Conservation (phyloP, 345 rosid genomes). For the Citrus mangshanensis region DNA sequence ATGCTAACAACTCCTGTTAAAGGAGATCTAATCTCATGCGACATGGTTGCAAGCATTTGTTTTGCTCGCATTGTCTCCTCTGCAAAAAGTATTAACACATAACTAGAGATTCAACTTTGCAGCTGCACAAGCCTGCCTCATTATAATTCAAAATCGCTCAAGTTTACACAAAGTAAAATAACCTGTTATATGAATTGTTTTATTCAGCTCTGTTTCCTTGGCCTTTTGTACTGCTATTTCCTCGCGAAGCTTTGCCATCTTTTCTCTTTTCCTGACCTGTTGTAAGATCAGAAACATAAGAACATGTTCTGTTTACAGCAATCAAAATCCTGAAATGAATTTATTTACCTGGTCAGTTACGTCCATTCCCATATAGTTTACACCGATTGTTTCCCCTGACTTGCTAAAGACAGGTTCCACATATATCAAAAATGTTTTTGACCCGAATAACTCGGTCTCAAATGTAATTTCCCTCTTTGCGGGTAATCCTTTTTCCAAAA, state of each 20-base stretch:
- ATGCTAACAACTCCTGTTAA: constrained; percentile 90
- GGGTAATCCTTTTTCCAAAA: constrained; percentile 78
- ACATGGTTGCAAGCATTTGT: constrained; percentile 97
- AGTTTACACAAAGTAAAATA: background rate
- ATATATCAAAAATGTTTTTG: constrained; percentile 79
- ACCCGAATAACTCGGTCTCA: constrained; percentile 79
- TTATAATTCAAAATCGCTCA: background rate
- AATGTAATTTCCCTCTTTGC: constrained; percentile 93
- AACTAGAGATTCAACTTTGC: background rate
- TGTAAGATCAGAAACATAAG: constrained; percentile 16
- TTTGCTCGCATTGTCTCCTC: constrained; percentile 99
- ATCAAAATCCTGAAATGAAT: background rate
- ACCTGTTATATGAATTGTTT: constrained; percentile 98
- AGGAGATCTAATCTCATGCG: constrained; percentile 97
- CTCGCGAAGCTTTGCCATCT: constrained; percentile 82
- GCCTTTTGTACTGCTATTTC: constrained; percentile 97
- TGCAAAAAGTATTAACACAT: constrained; percentile 21
- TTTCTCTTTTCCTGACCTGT: constrained; percentile 82
- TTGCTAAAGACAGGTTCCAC: constrained; percentile 94
- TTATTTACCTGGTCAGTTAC: constrained; percentile 82
- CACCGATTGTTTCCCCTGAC: constrained; percentile 79
- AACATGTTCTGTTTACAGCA: background rate
- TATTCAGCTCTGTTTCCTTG: constrained; percentile 89
- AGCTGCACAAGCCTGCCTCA: constrained; percentile 3
- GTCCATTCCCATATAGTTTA: constrained; percentile 98